phyloP scores from a whole-genome alignment of 2,329 filamentous ascomycete genomes.

The Zymoseptoria pseudotritici region DNA sequence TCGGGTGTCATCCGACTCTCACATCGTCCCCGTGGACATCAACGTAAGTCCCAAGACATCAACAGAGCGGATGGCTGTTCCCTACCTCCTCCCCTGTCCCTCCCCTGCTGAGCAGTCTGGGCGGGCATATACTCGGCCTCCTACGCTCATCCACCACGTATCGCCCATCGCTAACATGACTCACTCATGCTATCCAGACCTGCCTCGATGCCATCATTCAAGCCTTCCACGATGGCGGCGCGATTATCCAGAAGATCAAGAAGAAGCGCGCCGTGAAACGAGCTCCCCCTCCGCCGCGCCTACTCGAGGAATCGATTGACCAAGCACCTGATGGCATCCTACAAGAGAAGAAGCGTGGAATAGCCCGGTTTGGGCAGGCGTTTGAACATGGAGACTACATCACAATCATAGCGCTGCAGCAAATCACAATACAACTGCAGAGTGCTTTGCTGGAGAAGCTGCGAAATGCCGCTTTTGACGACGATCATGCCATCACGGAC shows the following conservation, averaged over 20 bases:
- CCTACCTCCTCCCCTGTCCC: neutral
- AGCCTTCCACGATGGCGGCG: slow-evolving; percentile 24
- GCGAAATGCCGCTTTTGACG: slow-evolving; percentile 23
- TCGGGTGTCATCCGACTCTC: neutral
- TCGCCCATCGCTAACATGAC: slow-evolving; percentile 1
- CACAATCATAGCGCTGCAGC: slow-evolving; percentile 26
- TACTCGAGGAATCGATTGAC: slow-evolving; percentile 27
- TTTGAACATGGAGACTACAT: slow-evolving; percentile 28
- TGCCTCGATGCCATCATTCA: slow-evolving; percentile 22
- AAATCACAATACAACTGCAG: slow-evolving; percentile 27
- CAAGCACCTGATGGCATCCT: slow-evolving; percentile 28
- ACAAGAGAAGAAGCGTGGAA: slow-evolving; percentile 25
- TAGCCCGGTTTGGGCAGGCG: slow-evolving; percentile 23
- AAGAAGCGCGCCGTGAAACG: slow-evolving; percentile 23
- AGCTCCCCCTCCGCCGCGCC: slow-evolving; percentile 24
- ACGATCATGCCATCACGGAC: slow-evolving; percentile 22
- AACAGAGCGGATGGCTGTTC: neutral
- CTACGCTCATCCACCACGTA: neutral
- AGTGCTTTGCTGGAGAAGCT: slow-evolving; percentile 26
- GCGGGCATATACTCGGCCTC: neutral
- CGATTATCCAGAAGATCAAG: slow-evolving; percentile 29
- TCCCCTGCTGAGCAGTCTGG: neutral
- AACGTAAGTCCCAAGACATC: neutral
- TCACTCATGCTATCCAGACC: slow-evolving; percentile 9
- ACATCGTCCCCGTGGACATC: neutral